phyloP scores from a whole-genome alignment of 805 yeast species.

The Saturnispora diversa region DNA sequence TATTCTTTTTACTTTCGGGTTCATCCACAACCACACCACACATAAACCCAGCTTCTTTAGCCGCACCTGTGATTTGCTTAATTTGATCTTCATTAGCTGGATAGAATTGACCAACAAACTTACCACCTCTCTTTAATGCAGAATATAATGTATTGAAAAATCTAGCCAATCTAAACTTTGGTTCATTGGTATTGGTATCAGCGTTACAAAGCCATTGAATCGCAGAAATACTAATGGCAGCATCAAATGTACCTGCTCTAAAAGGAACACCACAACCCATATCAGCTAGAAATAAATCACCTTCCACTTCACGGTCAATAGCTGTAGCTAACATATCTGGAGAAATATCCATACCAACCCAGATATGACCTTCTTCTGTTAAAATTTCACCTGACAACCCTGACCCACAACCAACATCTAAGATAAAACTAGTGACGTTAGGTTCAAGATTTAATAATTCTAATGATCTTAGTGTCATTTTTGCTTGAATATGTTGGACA shows the following conservation, averaged over 20 bases:
- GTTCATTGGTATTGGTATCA: constrained; percentile 74
- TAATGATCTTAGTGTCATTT: constrained; percentile 90
- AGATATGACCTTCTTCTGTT: constrained; percentile 85
- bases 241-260: constrained; percentile 93
- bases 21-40: constrained; percentile 94
- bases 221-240: constrained; percentile 90
- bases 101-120: constrained; percentile 94
- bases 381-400: constrained; percentile 92
- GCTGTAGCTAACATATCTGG: constrained; percentile 96
- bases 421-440: constrained; percentile 51
- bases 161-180: constrained; percentile 66
- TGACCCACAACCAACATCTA: constrained; percentile 96
- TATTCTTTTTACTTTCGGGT: constrained; percentile 85
- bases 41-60: constrained; percentile 90
- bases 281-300: constrained; percentile 86
- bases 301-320: constrained; percentile 84
- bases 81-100: constrained; percentile 86
- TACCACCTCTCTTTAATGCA: constrained; percentile 84
- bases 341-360: constrained; percentile 96
- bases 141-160: constrained; percentile 89
- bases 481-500: constrained; percentile 97
- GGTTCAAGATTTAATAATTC: constrained; percentile 75
- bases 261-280: constrained; percentile 93
- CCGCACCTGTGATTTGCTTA: constrained; percentile 68
- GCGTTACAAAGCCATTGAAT: constrained; percentile 99